phyloP scores from a whole-genome alignment of 768 basidiomycete genomes.

The Mycena metata region DNA sequence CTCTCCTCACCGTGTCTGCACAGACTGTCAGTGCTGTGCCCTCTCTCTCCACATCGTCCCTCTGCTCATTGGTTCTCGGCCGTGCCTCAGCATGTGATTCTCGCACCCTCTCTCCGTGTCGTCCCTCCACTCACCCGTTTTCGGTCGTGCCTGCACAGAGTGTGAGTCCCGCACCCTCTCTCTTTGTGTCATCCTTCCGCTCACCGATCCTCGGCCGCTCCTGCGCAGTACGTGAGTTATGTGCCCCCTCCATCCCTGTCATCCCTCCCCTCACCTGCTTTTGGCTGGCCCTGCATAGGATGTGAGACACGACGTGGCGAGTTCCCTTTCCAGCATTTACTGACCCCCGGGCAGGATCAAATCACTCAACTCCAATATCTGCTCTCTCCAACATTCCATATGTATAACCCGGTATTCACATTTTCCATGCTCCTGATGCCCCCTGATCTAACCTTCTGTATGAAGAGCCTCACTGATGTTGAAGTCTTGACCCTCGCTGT shows the following conservation, averaged over 20 bases:
- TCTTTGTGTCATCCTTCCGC: no score
- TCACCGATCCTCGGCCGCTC: no score
- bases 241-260: neutral
- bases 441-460: neutral
- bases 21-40: no score
- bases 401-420: neutral
- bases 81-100: no score
- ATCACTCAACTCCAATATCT: neutral
- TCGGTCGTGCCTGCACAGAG: neutral
- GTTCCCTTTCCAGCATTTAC: neutral
- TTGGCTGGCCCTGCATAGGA: neutral
- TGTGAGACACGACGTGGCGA: neutral
- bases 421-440: neutral
- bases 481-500: slow-evolving; percentile 8
- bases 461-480: neutral
- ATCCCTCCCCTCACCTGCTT: neutral
- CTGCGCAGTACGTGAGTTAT: no score
- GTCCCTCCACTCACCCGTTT: no score
- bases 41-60: no score
- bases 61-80: no score
- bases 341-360: neutral
- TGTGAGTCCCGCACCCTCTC: no score
- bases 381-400: neutral
- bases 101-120: no score
- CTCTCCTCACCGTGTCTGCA: neutral